A percentile compares a stretch with the other conserved stretches of the same genome.
Conservation (phyloP, 192 early-diverging fungal species). For the Coemansia sp. region DNA sequence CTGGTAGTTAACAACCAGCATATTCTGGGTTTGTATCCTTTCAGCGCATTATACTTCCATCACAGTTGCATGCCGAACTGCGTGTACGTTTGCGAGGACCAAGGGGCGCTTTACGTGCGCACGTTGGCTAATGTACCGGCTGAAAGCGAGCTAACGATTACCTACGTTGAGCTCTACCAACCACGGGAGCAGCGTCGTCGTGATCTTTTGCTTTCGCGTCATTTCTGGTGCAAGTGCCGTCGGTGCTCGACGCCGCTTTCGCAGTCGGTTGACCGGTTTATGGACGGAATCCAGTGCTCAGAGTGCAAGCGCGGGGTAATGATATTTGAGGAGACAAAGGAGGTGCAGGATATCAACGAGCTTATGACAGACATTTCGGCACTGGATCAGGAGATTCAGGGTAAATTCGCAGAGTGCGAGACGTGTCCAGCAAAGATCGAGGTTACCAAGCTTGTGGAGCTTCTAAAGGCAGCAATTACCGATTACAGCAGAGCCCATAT, state of each 20-base stretch:
- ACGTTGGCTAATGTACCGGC: constrained; percentile 58
- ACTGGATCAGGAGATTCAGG: constrained; percentile 58
- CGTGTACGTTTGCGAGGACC: constrained; percentile 58
- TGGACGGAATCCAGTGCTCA: constrained; percentile 67
- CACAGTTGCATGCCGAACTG: constrained; percentile 77
- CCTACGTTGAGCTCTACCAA: constrained; percentile 70
- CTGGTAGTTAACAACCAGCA: constrained; percentile 59
- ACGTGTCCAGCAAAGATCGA: constrained; percentile 49
- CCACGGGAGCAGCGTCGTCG: constrained; percentile 69
- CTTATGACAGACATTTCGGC: constrained; percentile 55
- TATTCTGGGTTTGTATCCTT: constrained; percentile 67
- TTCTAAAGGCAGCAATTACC: constrained; percentile 57
- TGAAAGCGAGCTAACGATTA: constrained; percentile 63
- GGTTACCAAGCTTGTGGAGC: constrained; percentile 52
- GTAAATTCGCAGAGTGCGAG: constrained; percentile 59
- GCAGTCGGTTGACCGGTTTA: constrained; percentile 66
- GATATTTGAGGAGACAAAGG: constrained; percentile 62
- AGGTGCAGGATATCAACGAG: constrained; percentile 61
- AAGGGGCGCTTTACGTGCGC: constrained; percentile 62
- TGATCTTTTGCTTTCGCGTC: constrained; percentile 63
- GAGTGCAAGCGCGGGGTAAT: constrained; percentile 58
- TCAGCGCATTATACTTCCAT: constrained; percentile 69
- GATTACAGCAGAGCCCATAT: constrained; percentile 47
- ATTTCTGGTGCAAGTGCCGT: constrained; percentile 77
- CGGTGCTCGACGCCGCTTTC: constrained; percentile 64